A percentile compares a stretch with the other conserved stretches of the same genome.
Conservation (phyloP, 352 stramenopile genomes). For the Phytophthora capsici region DNA sequence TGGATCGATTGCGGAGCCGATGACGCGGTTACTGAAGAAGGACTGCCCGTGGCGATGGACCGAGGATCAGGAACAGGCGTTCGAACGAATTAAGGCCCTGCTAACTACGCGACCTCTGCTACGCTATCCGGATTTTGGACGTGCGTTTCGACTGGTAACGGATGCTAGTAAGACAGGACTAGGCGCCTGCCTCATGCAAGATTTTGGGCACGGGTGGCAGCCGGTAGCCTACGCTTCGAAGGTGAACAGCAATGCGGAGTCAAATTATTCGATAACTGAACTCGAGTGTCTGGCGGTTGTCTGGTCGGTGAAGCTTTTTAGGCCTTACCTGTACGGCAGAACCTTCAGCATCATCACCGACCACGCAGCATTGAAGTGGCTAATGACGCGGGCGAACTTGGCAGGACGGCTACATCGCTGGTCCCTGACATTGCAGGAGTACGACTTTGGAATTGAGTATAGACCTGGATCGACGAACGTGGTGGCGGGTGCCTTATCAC, state of each 20-base stretch:
- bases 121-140: neutral
- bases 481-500: neutral
- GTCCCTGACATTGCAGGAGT: neutral
- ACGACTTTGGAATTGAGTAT: neutral
- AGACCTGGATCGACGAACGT: neutral
- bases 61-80: neutral
- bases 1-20: neutral
- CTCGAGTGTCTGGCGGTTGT: neutral
- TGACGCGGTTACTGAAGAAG: neutral
- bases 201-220: neutral
- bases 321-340: constrained; percentile 1
- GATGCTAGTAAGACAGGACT: neutral
- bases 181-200: neutral
- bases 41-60: neutral
- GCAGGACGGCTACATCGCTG: neutral
- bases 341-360: neutral
- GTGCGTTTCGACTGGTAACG: neutral
- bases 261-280: neutral
- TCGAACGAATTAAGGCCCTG: neutral
- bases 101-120: neutral
- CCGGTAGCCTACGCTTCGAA: neutral
- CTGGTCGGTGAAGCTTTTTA: neutral
- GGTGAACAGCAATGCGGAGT: neutral
- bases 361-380: neutral
- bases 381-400: neutral